phyloP scores from a whole-genome alignment of 352 stramenopile species.

The Aphanomyces cochlioides region DNA sequence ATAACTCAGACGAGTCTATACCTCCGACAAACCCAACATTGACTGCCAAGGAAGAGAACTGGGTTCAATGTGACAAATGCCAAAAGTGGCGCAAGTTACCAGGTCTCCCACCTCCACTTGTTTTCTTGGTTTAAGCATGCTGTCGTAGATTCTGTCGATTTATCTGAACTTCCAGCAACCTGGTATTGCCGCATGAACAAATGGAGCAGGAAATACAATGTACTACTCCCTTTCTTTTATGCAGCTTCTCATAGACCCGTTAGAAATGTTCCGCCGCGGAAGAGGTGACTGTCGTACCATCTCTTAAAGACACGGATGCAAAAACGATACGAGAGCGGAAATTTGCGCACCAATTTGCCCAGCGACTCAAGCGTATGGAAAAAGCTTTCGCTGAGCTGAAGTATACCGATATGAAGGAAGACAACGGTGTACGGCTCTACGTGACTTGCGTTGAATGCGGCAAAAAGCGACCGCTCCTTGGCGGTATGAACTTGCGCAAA shows the following conservation, averaged over 20 bases:
- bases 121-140: conserved; percentile 1
- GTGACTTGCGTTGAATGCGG: conserved; percentile 69
- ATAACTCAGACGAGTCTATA: conserved; percentile 32
- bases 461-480: conserved; percentile 66
- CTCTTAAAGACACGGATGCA: conserved; percentile 62
- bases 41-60: conserved; percentile 76
- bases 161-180: conserved; percentile 60
- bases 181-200: conserved; percentile 88
- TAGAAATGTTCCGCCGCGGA: conserved; percentile 74
- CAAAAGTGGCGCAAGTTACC: conserved; percentile 77
- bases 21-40: conserved; percentile 47
- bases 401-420: conserved; percentile 55
- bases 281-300: conserved; percentile 57
- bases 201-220: conserved; percentile 76
- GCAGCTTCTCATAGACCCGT: background rate
- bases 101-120: conserved; percentile 36
- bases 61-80: conserved; percentile 84
- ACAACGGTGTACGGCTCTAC: conserved; percentile 61
- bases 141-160: conserved; percentile 64
- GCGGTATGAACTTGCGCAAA: conserved; percentile 66
- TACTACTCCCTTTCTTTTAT: conserved; percentile 33
- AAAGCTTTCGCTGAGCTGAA: conserved; percentile 62
- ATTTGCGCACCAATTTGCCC: conserved; percentile 60
- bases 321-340: conserved; percentile 60
- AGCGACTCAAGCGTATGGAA: conserved; percentile 72